Evolutionary conservation across 2,329 filamentous ascomycete species (phyloP), one percentile per base, ranked within the genome.

Genomic region (Cercospora zeae-maydis): DNA sequence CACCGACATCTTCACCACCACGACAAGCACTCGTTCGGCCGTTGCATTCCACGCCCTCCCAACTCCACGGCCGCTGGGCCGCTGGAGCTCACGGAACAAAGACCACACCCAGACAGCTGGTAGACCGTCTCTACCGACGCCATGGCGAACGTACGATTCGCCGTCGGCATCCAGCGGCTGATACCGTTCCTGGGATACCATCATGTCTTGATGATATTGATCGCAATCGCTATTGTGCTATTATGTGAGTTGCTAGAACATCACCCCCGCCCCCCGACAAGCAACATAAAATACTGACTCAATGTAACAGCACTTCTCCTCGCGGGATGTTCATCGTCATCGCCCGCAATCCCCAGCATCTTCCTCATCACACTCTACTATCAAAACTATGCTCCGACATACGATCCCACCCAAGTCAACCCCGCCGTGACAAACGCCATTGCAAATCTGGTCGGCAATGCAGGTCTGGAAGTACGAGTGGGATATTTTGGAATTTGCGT

Each of bases 311-410:
- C 95, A 71, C 86, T 99, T 67, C 81, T 99, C 72, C 83, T 99
- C 70, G 93, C 95, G 73, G 95, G 95, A 72, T 99, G 95, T 79
- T 98, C 95, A 4, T 98, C 93, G 9, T 96, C 93, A 42, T 97
- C 93, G 57, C 95, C 93, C 1, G 82, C 96, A 60, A 97, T 99
- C 71, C 95, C 95, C 27, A 88, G 88, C 75, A 98, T 99, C 78
- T 99, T 97, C 84, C 87, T 99, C 70, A 91, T 99, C 69, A 96
- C 93, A n/a, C 86, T 99, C 73, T 98, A 96, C 85, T 99, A 97
- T 81, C 82, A 96, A 76, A 83, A 85, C 66, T 97, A 97, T 79
- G 86, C 88, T 19, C 91, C 95, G 2, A 82, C 85, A 30, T 93
- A 93, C 70, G 87, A 91, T 71, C 90, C 92, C 4, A 85, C 93